Conservation (phyloP, 306 rosid species). For the Vicia faba region DNA sequence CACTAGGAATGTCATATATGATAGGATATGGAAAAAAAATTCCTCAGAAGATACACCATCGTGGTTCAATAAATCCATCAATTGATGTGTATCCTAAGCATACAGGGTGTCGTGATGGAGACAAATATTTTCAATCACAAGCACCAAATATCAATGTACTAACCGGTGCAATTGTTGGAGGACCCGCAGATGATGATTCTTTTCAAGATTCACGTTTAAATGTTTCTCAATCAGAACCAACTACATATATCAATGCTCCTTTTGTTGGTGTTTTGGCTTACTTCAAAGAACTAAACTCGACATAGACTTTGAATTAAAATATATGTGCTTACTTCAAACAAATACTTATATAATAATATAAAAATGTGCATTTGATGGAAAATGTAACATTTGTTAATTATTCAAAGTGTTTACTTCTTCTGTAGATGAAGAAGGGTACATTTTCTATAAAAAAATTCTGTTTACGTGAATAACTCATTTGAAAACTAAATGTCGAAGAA, state of each 20-base stretch:
- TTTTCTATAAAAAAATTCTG: no score
- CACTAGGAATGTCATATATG: constrained; percentile 63
- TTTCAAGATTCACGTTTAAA: constrained; percentile 49
- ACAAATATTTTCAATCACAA: constrained; percentile 11
- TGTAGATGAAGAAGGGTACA: no score
- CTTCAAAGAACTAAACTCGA: constrained; percentile 21
- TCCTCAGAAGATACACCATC: constrained; percentile 54
- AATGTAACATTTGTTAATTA: no score
- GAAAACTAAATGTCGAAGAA: no score
- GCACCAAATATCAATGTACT: constrained; percentile 43
- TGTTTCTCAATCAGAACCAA: constrained; percentile 51
- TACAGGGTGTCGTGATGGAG: constrained; percentile 43
- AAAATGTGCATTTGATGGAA: no score
- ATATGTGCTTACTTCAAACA: no score
- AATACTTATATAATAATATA: no score
- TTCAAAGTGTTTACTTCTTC: no score
- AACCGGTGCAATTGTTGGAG: constrained; percentile 58
- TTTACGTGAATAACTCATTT: no score
- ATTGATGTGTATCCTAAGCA: constrained; percentile 12
- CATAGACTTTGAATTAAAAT: no score
- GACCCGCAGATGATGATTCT: constrained; percentile 50
- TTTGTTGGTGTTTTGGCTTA: constrained; percentile 63
- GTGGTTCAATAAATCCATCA: constrained; percentile 49
- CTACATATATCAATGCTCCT: constrained; percentile 62
- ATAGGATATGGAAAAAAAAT: constrained; percentile 52